These are phyloP conservation scores for Yamadazyma songkhlaensis DNA, from an alignment of 1,139 yeast genomes.

Conservation along the genomic window DNA sequence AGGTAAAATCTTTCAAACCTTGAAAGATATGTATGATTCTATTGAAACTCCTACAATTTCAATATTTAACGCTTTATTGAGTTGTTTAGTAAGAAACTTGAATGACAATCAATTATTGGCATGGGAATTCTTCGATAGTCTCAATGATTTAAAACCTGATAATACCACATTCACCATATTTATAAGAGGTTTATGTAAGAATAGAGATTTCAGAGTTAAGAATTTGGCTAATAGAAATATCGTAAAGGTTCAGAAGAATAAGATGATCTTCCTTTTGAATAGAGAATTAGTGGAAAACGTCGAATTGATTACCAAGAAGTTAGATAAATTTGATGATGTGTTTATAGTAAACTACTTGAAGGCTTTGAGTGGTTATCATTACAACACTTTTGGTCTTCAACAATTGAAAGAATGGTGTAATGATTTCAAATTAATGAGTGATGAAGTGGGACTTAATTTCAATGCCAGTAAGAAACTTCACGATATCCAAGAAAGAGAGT, in stretches of 20 bases:
- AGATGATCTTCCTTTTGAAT: constrained; percentile 26
- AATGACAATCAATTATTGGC: constrained; percentile 31
- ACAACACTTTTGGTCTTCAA: constrained; percentile 4
- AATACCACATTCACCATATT: constrained; percentile 41
- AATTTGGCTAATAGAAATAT: constrained; percentile 15
- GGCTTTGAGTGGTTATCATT: constrained; percentile 12
- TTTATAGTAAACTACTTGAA: constrained; percentile 26
- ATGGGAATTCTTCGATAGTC: constrained; percentile 38
- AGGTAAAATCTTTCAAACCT: constrained; percentile 17
- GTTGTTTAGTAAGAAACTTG: constrained; percentile 34
- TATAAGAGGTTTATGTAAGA: constrained; percentile 30
- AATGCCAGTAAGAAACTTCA: constrained; percentile 3
- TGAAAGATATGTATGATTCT: constrained; percentile 23
- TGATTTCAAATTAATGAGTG: constrained; percentile 5
- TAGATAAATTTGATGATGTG: constrained; percentile 1
- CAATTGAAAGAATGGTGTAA: constrained; percentile 6
- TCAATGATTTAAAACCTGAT: constrained; percentile 28
- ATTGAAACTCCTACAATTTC: constrained; percentile 14
- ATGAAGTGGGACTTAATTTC: constrained; percentile 6
- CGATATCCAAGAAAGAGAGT: constrained; percentile 1
- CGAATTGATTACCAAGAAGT: constrained; percentile 19
- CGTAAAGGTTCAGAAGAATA: constrained; percentile 19
- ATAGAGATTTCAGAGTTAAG: constrained; percentile 14
- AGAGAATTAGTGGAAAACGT: constrained; percentile 26
- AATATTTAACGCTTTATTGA: constrained; percentile 38